A percentile compares a stretch with the other conserved stretches of the same genome.
Conservation (phyloP, 768 basidiomycete genomes). For the Boletellus sp. region DNA sequence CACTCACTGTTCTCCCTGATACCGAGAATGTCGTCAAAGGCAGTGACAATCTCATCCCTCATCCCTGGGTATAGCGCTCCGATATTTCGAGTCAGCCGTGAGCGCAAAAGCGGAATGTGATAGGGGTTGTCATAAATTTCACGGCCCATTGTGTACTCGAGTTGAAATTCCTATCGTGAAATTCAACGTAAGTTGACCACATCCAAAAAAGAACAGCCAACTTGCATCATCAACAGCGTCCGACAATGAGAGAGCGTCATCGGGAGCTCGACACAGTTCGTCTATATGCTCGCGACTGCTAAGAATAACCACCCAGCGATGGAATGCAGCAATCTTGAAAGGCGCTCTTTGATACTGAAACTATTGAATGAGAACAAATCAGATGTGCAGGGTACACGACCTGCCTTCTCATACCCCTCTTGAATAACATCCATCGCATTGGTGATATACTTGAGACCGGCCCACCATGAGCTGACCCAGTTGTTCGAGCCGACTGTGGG, state of each 20-base stretch:
- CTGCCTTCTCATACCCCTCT: no score
- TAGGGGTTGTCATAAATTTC: conserved; percentile 26
- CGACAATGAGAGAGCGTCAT: conserved; percentile 31
- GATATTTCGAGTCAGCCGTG: no score
- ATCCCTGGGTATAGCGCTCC: no score
- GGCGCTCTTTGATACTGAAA: no score
- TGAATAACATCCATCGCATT: no score
- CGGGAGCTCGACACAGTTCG: conserved; percentile 38
- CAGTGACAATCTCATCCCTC: no score
- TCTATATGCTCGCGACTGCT: conserved; percentile 31
- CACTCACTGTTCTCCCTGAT: conserved; percentile 11
- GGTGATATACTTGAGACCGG: no score
- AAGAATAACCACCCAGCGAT: no score
- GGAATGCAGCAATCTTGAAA: no score
- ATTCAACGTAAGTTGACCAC: neutral
- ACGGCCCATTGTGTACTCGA: conserved; percentile 35
- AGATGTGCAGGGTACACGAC: conserved; percentile 19
- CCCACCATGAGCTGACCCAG: no score
- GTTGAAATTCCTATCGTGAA: conserved; percentile 33
- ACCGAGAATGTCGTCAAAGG: no score
- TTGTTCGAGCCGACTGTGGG: conserved; percentile 27
- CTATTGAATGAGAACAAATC: conserved; percentile 38
- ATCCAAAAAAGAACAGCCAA: neutral
- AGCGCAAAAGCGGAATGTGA: no score
- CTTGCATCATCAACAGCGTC: conserved; percentile 31